Evolutionary conservation across 192 early-diverging fungal species (phyloP), one percentile per base, ranked within the genome.

Genomic region (Dissophora ornata): DNA sequence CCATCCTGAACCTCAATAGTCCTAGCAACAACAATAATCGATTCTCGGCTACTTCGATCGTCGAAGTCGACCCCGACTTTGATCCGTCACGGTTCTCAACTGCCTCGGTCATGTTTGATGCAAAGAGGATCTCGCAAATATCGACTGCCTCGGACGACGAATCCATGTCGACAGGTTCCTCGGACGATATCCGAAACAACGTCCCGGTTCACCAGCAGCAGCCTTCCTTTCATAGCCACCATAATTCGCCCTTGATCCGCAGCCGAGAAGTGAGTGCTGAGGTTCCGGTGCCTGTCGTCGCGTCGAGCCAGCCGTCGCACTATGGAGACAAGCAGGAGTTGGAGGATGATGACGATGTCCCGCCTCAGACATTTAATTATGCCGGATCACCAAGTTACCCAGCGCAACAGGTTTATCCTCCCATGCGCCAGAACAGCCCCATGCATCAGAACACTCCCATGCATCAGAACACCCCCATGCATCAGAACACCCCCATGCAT

Each of bases 151-250:
- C 63, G 4, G 64, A 62, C 4, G 71, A 75, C 2, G 71, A 75
- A 2, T 41, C 61, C 3, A 18, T 62, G 16, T 71, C 70, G 18
- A 59, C 41, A 9, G 58, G 21, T 21, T 74, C 71, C 9, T 45
- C 61, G 12, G 71, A 77, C 24, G 73, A 77, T 22, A 62, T 77
- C 40, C 47, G 61, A 8, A 48, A 57, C 32, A 47, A 50, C 25
- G 8, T 77, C 2, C 73, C 73, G 1, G 64, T 64, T 19, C 73
- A 77, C 25, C 73, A 77, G 53, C 29, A 50, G 24, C 73, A 67
- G 26, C 73, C 66, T 34, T 77, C 73, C 13, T 77, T 67, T 42
- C 73, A 77, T 34, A 77, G 64, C 46, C 73, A 67, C 19, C 33
- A 67, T 16, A 67, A 48, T 47, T 58, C 62, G 13, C 61, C 60